phyloP scores from a whole-genome alignment of 257 asterid species.

The Lithospermum erythrorhizon region DNA sequence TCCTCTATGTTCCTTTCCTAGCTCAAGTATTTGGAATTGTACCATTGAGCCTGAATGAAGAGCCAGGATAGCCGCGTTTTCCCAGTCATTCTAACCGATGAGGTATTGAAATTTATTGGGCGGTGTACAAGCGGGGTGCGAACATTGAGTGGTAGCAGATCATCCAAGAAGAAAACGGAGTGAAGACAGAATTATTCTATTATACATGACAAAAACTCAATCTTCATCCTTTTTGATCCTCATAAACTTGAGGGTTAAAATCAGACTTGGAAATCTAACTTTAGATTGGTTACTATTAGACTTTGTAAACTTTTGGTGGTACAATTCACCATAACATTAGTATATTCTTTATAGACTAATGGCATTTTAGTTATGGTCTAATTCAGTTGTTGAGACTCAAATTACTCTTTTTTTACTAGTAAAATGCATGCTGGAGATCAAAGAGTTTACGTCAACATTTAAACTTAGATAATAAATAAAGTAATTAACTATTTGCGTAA shows the following conservation, averaged over 20 bases:
- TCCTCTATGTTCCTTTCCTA: conserved; percentile 90
- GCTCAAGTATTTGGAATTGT: conserved; percentile 89
- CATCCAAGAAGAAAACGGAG: conserved; percentile 50
- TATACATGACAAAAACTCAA: background rate
- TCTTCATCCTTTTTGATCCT: background rate
- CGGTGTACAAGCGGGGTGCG: conserved; percentile 48
- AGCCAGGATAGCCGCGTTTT: conserved; percentile 54
- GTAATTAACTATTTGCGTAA: no score
- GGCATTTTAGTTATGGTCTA: background rate
- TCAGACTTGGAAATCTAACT: background rate
- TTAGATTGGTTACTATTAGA: background rate
- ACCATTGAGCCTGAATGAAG: conserved; percentile 74
- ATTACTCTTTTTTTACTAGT: no score
- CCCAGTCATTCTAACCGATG: conserved; percentile 80
- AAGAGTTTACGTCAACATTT: no score
- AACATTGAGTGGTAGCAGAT: conserved; percentile 9
- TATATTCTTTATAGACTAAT: background rate
- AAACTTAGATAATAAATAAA: no score
- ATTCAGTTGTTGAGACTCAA: no score
- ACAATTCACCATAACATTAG: background rate
- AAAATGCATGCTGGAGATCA: no score
- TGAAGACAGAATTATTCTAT: conserved; percentile 14
- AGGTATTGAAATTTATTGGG: conserved; percentile 79
- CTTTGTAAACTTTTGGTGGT: background rate
- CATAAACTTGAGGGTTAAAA: background rate